Evolutionary conservation across 2,329 filamentous ascomycete genomes (phyloP).

Genomic region (Aureobasidium sp.): DNA sequence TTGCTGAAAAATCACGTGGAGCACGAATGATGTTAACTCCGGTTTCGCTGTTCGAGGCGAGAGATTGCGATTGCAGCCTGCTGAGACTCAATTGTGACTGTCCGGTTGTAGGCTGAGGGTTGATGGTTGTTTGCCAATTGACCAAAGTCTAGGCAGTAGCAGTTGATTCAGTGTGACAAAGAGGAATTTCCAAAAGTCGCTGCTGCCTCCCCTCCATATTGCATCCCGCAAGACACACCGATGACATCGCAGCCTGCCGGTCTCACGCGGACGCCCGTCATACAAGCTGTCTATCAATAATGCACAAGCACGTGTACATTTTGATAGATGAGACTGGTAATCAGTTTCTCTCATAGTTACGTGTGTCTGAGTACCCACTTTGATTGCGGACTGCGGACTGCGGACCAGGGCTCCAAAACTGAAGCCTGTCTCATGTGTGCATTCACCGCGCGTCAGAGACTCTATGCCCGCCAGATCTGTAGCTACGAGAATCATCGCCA

Average conservation of each 20-base stretch:
- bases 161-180: background rate
- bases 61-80: background rate
- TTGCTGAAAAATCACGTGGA: constrained; percentile 2
- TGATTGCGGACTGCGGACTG: background rate
- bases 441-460: background rate
- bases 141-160: background rate
- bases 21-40: background rate
- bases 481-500: background rate
- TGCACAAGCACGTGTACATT: background rate
- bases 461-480: background rate
- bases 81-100: background rate
- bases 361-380: background rate
- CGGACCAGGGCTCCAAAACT: no score
- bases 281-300: background rate
- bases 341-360: background rate
- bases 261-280: constrained; percentile 6
- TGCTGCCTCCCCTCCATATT: background rate
- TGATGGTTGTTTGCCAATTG: background rate
- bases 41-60: background rate
- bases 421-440: background rate
- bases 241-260: constrained; percentile 1
- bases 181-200: background rate
- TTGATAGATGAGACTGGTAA: background rate
- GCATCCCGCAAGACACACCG: background rate
- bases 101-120: background rate